Evolutionary conservation across 1,284 basidiomycete species (phyloP).

Genomic region (Neonothopanus nambi): DNA sequence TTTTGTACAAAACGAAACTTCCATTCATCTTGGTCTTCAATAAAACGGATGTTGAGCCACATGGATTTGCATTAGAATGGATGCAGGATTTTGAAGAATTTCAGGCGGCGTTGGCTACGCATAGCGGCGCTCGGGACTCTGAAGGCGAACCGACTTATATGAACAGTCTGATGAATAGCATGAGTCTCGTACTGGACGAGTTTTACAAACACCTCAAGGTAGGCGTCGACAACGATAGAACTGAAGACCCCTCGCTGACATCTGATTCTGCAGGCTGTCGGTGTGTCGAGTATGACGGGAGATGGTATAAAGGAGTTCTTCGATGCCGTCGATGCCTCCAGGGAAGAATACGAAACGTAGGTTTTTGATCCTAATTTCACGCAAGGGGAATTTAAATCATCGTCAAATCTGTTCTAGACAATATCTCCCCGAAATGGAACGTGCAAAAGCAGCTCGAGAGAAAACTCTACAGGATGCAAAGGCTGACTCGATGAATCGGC

Average conservation of each 20-base stretch:
- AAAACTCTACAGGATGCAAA: slow-evolving; percentile 51
- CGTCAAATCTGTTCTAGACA: slow-evolving; percentile 52
- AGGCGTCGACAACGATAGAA: slow-evolving; percentile 6
- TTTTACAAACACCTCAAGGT: slow-evolving; percentile 98
- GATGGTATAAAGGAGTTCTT: slow-evolving; percentile 92
- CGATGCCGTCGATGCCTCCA: slow-evolving; percentile 84
- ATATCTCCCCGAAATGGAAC: slow-evolving; percentile 88
- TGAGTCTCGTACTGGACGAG: slow-evolving; percentile 97
- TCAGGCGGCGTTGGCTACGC: slow-evolving; percentile 70
- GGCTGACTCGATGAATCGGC: slow-evolving; percentile 14
- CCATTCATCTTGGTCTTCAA: slow-evolving; percentile 99
- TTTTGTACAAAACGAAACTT: slow-evolving; percentile 97
- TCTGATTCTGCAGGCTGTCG: slow-evolving; percentile 69
- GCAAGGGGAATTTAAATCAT: slow-evolving; percentile 4
- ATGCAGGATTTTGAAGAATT: slow-evolving; percentile 97
- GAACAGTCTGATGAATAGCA: slow-evolving; percentile 98
- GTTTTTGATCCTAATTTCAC: slow-evolving; percentile 23
- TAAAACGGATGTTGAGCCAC: slow-evolving; percentile 91
- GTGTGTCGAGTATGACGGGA: slow-evolving; percentile 95
- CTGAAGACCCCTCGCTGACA: neutral
- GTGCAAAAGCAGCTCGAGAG: slow-evolving; percentile 61
- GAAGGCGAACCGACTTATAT: slow-evolving; percentile 96
- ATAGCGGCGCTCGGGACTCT: slow-evolving; percentile 66
- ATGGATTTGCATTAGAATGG: slow-evolving; percentile 95
- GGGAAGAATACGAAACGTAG: slow-evolving; percentile 87